A percentile compares a stretch with the other conserved stretches of the same genome.
These are phyloP conservation scores for Lecanicillium sp. DNA, from an alignment of 2,329 filamentous ascomycete genomes.

Conservation along the genomic window DNA sequence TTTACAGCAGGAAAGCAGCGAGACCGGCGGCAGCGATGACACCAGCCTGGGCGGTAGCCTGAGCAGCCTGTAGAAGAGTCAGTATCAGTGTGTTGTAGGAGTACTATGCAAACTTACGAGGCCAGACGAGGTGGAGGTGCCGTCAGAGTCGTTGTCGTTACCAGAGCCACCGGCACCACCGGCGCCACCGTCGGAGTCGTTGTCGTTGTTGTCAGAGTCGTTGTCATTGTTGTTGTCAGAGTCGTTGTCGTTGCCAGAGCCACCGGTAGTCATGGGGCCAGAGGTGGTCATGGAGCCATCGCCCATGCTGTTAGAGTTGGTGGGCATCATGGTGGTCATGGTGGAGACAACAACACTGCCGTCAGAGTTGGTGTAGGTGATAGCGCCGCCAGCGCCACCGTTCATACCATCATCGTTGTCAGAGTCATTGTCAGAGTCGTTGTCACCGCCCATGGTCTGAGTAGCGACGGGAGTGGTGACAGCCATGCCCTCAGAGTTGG, in stretches of 20 bases:
- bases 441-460: constrained; percentile 14
- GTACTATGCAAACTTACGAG: constrained; percentile 6
- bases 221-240: constrained; percentile 10
- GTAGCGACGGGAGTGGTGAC: constrained; percentile 28
- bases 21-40: constrained; percentile 41
- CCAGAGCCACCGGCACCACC: constrained; percentile 10
- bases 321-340: constrained; percentile 8
- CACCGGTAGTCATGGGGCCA: constrained; percentile 16
- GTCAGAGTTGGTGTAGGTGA: constrained; percentile 5
- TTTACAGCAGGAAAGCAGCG: constrained; percentile 40
- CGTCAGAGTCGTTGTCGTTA: constrained; percentile 14
- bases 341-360: background rate
- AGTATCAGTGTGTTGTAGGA: constrained; percentile 10
- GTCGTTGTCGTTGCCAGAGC: constrained; percentile 11
- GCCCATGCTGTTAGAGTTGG: background rate
- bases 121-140: constrained; percentile 14
- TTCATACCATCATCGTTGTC: constrained; percentile 8
- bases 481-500: constrained; percentile 23
- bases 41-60: constrained; percentile 36
- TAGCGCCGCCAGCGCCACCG: constrained; percentile 8
- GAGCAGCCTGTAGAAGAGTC: constrained; percentile 7
- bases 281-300: constrained; percentile 10
- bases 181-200: constrained; percentile 10
- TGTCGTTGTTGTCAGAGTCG: constrained; percentile 10
- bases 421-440: constrained; percentile 13